A percentile compares a stretch with the other conserved stretches of the same genome.
These are phyloP conservation scores for Pseudopediastrum boryanum DNA, from an alignment of 139 green algal genomes.

Conservation along the genomic window DNA sequence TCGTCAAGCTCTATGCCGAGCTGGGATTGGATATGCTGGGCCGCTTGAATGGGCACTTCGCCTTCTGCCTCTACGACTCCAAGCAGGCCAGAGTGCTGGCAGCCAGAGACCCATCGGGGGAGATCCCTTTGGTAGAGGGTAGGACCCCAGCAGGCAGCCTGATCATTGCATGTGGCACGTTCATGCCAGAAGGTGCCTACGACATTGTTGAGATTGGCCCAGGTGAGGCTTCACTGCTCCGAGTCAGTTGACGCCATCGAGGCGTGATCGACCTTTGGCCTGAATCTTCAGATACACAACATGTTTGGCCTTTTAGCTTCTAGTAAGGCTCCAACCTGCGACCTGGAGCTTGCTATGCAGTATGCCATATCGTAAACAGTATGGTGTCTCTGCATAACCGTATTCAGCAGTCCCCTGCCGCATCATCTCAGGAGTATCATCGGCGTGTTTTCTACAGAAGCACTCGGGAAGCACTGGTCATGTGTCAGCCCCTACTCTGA, in stretches of 20 bases:
- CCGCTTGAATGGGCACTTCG: conserved; percentile 51
- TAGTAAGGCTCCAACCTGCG: neutral
- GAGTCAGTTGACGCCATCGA: neutral
- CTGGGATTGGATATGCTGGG: conserved; percentile 53
- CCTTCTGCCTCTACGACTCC: conserved; percentile 61
- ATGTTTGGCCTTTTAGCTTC: neutral
- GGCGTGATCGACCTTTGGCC: neutral
- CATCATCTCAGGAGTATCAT: neutral
- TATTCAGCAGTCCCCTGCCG: neutral
- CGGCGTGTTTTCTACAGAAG: too few relatives aligned
- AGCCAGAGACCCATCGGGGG: conserved; percentile 48
- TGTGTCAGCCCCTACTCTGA: neutral
- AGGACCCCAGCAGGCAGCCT: conserved; percentile 44
- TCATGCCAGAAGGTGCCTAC: conserved; percentile 34
- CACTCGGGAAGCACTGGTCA: too few relatives aligned
- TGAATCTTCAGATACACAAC: neutral
- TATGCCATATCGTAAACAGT: neutral
- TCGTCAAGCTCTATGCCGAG: conserved; percentile 39
- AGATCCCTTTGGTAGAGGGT: conserved; percentile 46
- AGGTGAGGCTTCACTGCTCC: conserved; percentile 3
- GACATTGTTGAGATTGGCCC: conserved; percentile 50
- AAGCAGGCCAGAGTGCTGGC: conserved; percentile 58
- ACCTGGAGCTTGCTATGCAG: neutral
- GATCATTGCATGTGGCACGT: conserved; percentile 40
- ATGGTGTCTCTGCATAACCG: neutral